A percentile compares a stretch with the other conserved stretches of the same genome.
Evolutionary conservation across 176 grass and related monocot species (phyloP).

Genomic region (Oryza punctata): DNA sequence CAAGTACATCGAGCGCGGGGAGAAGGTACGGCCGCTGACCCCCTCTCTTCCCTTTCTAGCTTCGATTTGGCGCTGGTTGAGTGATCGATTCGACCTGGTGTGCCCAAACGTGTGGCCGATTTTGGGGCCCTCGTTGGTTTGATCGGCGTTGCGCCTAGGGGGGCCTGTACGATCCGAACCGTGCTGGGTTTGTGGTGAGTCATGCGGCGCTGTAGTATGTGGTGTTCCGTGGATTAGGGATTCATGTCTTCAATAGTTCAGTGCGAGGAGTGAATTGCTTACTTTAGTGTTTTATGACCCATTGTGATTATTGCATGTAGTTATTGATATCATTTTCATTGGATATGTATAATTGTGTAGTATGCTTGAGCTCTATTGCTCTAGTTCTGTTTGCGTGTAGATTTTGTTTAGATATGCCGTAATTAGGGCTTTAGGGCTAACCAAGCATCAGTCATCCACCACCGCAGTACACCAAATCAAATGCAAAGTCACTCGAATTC

Average conservation of each 20-base stretch:
- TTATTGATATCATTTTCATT: constrained; percentile 6
- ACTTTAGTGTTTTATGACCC: neutral
- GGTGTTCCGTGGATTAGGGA: constrained; percentile 7
- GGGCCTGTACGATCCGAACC: constrained; percentile 26
- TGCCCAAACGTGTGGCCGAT: constrained; percentile 1
- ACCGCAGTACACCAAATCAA: neutral
- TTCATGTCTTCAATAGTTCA: neutral
- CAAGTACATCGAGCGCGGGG: constrained; percentile 93
- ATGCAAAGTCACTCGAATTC: neutral
- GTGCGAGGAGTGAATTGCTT: neutral
- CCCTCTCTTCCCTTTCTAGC: neutral
- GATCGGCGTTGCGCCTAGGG: neutral
- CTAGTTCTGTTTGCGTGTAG: neutral
- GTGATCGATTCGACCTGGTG: neutral
- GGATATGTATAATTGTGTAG: neutral
- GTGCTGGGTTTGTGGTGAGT: neutral
- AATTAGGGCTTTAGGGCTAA: neutral
- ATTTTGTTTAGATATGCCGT: constrained; percentile 22
- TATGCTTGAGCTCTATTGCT: neutral
- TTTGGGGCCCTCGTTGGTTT: constrained; percentile 12
- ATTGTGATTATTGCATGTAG: constrained; percentile 12
- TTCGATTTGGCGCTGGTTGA: constrained; percentile 18
- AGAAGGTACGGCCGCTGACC: constrained; percentile 56
- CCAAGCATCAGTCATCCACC: neutral
- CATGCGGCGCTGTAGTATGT: neutral